These are phyloP conservation scores for Trametes meyenii DNA, from an alignment of 768 basidiomycete genomes.

Conservation along the genomic window DNA sequence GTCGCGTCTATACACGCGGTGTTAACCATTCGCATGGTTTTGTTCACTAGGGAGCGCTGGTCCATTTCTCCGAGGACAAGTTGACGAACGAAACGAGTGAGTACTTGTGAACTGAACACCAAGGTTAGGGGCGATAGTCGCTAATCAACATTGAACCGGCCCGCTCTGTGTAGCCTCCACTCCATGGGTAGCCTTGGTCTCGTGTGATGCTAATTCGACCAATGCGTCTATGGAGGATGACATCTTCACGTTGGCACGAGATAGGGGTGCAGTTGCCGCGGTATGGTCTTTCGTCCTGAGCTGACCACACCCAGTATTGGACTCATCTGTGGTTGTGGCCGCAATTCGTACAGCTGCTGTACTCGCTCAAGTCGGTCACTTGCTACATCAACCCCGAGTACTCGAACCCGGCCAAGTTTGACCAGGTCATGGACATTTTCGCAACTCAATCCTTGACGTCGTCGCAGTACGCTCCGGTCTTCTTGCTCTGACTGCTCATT, in stretches of 20 bases:
- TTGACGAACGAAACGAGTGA: slow-evolving; percentile 50
- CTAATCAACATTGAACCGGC: not conserved
- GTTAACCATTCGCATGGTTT: not conserved
- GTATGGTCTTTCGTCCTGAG: slow-evolving; percentile 42
- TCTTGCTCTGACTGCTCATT: not conserved
- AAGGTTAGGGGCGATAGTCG: not conserved
- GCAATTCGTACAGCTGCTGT: slow-evolving; percentile 59
- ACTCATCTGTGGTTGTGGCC: not conserved
- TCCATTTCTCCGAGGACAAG: slow-evolving; percentile 77
- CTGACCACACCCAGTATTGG: not conserved
- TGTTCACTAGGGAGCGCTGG: slow-evolving; percentile 66
- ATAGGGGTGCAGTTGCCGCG: slow-evolving; percentile 79
- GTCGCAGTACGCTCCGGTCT: slow-evolving; percentile 7
- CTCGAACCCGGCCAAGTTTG: slow-evolving; percentile 60
- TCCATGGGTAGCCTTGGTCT: slow-evolving; percentile 90
- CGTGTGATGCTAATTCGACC: slow-evolving; percentile 80
- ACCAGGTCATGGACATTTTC: slow-evolving; percentile 77
- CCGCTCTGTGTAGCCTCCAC: slow-evolving; percentile 50
- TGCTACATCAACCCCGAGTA: slow-evolving; percentile 81
- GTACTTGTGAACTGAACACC: slow-evolving; percentile 24
- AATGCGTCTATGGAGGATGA: slow-evolving; percentile 61
- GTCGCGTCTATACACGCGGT: too few relatives aligned
- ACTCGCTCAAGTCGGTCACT: slow-evolving; percentile 69
- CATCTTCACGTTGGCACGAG: slow-evolving; percentile 79
- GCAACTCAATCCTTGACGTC: slow-evolving; percentile 58